These are phyloP conservation scores for Alternaria gansuensis DNA, from an alignment of 2,329 filamentous ascomycete genomes.

Conservation along the genomic window DNA sequence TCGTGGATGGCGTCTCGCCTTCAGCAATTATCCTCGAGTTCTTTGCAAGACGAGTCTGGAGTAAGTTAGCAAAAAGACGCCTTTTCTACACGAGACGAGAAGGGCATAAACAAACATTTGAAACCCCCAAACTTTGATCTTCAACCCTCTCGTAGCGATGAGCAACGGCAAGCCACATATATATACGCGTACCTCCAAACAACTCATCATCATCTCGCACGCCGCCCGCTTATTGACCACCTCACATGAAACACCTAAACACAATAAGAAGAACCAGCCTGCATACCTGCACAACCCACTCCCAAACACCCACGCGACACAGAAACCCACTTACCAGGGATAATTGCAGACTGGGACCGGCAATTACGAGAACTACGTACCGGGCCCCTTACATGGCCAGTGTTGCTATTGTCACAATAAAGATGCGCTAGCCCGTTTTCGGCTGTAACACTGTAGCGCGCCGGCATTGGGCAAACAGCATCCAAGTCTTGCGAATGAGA, in stretches of 20 bases:
- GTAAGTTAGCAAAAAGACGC: neutral
- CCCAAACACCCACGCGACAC: conserved; percentile 2
- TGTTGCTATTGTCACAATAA: neutral
- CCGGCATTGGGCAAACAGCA: neutral
- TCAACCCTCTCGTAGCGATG: neutral
- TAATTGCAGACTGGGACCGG: neutral
- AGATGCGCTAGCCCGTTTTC: neutral
- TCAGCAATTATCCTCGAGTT: neutral
- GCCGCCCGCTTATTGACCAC: conserved; percentile 27
- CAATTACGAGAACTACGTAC: neutral
- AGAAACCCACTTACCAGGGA: neutral
- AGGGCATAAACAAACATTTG: neutral
- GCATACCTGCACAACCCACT: conserved; percentile 10
- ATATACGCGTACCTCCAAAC: conserved; percentile 14
- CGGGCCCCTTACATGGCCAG: neutral
- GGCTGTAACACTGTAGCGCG: neutral
- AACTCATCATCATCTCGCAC: conserved; percentile 6
- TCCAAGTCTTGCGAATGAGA: neutral
- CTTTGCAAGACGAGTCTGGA: neutral
- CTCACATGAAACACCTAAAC: conserved; percentile 29
- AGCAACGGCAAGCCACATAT: neutral
- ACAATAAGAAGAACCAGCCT: conserved; percentile 1
- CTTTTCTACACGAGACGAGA: too few species aligned
- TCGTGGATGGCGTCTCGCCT: neutral
- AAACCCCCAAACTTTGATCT: neutral